These are phyloP conservation scores for Dittrichia graveolens DNA, from an alignment of 129 eudicot species.

Conservation along the genomic window DNA sequence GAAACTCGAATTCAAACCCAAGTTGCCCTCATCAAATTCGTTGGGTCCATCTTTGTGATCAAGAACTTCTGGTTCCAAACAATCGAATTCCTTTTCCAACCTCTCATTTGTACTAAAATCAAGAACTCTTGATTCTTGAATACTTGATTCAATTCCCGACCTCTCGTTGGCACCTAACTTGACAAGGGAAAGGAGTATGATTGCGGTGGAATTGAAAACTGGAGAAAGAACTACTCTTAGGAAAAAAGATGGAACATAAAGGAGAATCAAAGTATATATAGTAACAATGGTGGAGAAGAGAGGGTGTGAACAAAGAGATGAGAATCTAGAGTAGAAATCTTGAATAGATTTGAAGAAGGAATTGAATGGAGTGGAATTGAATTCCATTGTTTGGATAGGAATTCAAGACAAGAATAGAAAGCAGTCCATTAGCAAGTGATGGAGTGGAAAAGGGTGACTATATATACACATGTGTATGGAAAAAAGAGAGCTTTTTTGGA, in stretches of 20 bases:
- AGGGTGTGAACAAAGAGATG: conserved; percentile 42
- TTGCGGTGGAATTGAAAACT: conserved; percentile 50
- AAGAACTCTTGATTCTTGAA: not conserved
- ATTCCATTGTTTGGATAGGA: conserved; percentile 23
- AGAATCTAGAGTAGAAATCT: conserved; percentile 18
- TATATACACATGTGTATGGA: conserved; percentile 30
- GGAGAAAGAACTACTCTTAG: conserved; percentile 52
- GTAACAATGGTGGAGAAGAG: conserved; percentile 62
- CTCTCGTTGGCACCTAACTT: conserved; percentile 55
- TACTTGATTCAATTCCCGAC: not conserved
- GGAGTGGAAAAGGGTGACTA: conserved; percentile 24
- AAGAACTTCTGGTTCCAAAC: conserved; percentile 20
- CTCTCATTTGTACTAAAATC: conserved; percentile 36
- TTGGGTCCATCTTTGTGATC: conserved; percentile 1
- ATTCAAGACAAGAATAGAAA: conserved; percentile 12
- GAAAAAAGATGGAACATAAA: conserved; percentile 60
- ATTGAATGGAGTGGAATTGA: conserved; percentile 23
- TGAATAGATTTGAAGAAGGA: conserved; percentile 16
- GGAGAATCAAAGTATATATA: conserved; percentile 54
- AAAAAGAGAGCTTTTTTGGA: conserved; percentile 29
- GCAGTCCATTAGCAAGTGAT: conserved; percentile 29
- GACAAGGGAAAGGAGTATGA: conserved; percentile 62
- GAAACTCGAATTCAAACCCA: not conserved
- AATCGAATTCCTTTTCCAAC: conserved; percentile 10
- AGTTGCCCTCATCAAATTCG: not conserved